These are phyloP conservation scores for Bauhinia variegata DNA, from an alignment of 306 rosid genomes.

Conservation along the genomic window DNA sequence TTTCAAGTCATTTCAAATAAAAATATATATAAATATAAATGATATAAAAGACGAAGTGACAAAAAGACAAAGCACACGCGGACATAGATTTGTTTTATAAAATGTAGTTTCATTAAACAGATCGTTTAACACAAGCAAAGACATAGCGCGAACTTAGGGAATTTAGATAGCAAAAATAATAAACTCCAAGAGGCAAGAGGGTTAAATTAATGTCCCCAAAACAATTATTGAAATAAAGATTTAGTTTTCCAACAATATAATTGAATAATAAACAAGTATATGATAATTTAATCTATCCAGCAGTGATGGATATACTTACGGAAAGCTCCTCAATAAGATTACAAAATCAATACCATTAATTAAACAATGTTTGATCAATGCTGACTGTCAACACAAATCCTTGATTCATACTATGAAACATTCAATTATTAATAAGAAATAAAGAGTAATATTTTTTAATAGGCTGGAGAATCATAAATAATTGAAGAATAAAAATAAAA, in stretches of 20 bases:
- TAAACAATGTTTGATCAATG: too few species aligned
- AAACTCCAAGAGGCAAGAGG: slow-evolving; percentile 28
- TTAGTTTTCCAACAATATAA: too few species aligned
- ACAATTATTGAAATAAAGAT: neutral
- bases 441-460: too few species aligned
- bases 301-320: neutral
- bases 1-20: too few species aligned
- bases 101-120: slow-evolving; percentile 4
- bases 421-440: neutral
- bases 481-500: neutral
- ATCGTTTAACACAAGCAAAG: neutral
- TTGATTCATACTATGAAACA: neutral
- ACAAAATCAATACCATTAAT: neutral
- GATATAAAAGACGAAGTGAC: neutral
- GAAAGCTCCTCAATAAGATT: neutral
- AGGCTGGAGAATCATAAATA: fast-evolving
- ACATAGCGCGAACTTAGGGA: neutral
- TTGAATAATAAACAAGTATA: too few species aligned
- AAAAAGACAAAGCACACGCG: slow-evolving; percentile 19
- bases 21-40: too few species aligned
- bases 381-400: neutral
- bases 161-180: neutral
- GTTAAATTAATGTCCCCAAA: neutral
- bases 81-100: neutral
- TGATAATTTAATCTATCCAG: too few species aligned